These are phyloP conservation scores for Paraleonurus japonicus DNA, from an alignment of 257 asterid genomes.

Conservation along the genomic window DNA sequence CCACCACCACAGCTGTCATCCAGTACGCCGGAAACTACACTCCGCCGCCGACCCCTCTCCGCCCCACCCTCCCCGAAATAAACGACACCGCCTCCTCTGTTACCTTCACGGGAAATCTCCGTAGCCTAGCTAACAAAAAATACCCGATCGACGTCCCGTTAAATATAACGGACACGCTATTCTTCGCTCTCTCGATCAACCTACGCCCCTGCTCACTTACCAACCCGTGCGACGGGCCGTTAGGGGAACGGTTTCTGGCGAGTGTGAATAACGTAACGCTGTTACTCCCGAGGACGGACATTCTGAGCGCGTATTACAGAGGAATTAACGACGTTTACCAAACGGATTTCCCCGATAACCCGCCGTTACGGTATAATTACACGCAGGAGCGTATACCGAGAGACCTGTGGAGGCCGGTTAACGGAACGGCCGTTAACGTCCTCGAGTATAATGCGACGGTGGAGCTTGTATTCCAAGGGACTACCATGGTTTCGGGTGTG, in stretches of 20 bases:
- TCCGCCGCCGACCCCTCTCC: slow-evolving; percentile 25
- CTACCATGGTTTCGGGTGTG: slow-evolving; percentile 32
- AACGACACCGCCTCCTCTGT: slow-evolving; percentile 22
- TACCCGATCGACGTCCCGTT: slow-evolving; percentile 44
- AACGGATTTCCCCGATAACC: slow-evolving; percentile 37
- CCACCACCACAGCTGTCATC: slow-evolving; percentile 44
- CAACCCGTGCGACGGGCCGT: slow-evolving; percentile 37
- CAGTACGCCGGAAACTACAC: slow-evolving; percentile 42
- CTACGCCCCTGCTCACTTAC: slow-evolving; percentile 27
- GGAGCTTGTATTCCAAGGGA: slow-evolving; percentile 55
- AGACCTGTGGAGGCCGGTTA: slow-evolving; percentile 16
- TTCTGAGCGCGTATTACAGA: slow-evolving; percentile 45
- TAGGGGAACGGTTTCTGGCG: slow-evolving; percentile 31
- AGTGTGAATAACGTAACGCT: slow-evolving; percentile 52
- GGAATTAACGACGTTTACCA: slow-evolving; percentile 32
- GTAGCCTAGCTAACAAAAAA: slow-evolving; percentile 31
- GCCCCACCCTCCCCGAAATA: slow-evolving; percentile 34
- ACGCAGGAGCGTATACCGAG: slow-evolving; percentile 30
- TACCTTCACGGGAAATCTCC: slow-evolving; percentile 29
- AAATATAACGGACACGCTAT: slow-evolving; percentile 21
- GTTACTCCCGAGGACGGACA: slow-evolving; percentile 29
- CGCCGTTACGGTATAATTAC: slow-evolving; percentile 36
- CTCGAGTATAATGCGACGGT: slow-evolving; percentile 43
- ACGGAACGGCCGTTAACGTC: slow-evolving; percentile 29
- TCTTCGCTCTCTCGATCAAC: slow-evolving; percentile 42